Evolutionary conservation across 2,329 filamentous ascomycete genomes (phyloP).

Genomic region (Talaromyces marneffei): DNA sequence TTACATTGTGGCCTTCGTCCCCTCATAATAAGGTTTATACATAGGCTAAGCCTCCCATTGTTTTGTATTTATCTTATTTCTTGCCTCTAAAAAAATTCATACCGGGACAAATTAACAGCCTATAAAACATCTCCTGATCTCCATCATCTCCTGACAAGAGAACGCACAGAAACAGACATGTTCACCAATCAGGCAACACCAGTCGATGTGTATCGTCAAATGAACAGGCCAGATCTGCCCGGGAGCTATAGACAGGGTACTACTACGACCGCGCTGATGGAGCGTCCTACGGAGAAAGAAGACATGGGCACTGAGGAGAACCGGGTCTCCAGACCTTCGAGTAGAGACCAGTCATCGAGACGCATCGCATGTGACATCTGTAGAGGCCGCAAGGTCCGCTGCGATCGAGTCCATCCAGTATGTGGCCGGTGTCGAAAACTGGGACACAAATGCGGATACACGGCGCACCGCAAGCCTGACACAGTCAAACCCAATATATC

Average conservation of each 20-base stretch:
- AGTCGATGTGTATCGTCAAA: not conserved
- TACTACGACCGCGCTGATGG: not conserved
- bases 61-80: not conserved
- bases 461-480: not conserved
- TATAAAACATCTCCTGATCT: not conserved
- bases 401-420: slow-evolving; percentile 1
- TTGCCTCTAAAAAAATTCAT: not conserved
- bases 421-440: not conserved
- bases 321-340: not conserved
- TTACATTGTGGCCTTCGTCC: not conserved
- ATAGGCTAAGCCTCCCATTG: not conserved
- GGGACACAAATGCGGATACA: not conserved
- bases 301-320: slow-evolving; percentile 1
- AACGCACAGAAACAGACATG: not conserved
- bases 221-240: not conserved
- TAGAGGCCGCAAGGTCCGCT: slow-evolving; percentile 1
- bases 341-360: not conserved
- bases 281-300: not conserved
- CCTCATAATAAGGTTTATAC: not conserved
- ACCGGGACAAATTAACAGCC: not conserved
- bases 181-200: not conserved
- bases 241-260: not conserved
- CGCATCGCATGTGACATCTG: slow-evolving; percentile 3
- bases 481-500: slow-evolving; percentile 2
- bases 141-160: not conserved